Evolutionary conservation across 768 basidiomycete species (phyloP), one percentile per base, ranked within the genome.

Genomic region (Calocybe cyanea): DNA sequence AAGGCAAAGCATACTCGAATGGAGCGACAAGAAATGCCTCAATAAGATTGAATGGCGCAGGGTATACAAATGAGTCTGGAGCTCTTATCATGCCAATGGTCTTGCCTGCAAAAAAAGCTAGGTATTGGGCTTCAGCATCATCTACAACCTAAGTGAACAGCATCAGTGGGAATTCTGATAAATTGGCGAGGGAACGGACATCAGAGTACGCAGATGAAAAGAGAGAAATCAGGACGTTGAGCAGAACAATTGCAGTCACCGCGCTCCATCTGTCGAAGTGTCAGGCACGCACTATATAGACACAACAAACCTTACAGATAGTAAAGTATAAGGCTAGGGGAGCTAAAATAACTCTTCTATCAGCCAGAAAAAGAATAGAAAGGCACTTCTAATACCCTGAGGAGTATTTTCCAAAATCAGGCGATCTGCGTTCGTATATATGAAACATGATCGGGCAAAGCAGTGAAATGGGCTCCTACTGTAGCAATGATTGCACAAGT

Each of bases 201-300:
- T 93, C 92, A 9, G 84, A 80, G 57, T 95, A 95, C 0, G 92
- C 92, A 40, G 92, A 90, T 14, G 92, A 83, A 62, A 96, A 96
- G 55, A 97, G 68, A n/a, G 93, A 96, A 55, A 97, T 92, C 58
- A 97, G 75, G 59, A 97, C 83, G 60, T 97, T 97, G 61, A 96
- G 78, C 40, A 96, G 74, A 43, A 97, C 78, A 40, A 96, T 76
- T 14, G 81, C 86, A 2, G 89, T 85, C 17, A 83, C 76, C 43
- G 90, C 77, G 65, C 85, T 92, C 92, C 91, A 94, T 35, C 85
- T 86, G 50, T 15, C 11, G 21, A 14, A 24, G 37, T 37, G 15
- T 57, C 38, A 52, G 28, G 43, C 20, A 17, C 41, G 32, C 17
- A 19, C 13, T 40, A 24, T 31, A 2, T 0, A 31, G 48, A 39